Conservation (phyloP, 2,329 filamentous ascomycete genomes). For the Thelonectria discophora region DNA sequence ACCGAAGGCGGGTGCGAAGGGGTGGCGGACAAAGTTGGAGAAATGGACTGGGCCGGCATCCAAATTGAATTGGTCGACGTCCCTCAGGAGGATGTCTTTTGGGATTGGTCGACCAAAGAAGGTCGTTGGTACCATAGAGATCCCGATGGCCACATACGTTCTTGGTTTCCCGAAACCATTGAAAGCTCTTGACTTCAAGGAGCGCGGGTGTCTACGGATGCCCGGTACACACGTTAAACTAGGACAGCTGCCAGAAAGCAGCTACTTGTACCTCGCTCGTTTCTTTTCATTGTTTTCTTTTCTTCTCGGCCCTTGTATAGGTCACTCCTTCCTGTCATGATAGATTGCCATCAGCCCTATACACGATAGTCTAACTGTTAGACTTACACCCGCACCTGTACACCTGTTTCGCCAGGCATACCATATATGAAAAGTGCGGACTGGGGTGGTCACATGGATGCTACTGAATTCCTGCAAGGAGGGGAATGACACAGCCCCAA, state of each 20-base stretch:
- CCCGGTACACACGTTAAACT: not conserved
- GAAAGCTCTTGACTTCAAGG: not conserved
- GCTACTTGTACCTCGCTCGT: too few relatives aligned
- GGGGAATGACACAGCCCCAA: too few relatives aligned
- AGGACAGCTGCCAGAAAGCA: not conserved
- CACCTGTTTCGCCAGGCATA: too few relatives aligned
- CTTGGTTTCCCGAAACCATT: slow-evolving; percentile 7
- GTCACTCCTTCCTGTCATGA: too few relatives aligned
- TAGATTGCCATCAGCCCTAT: too few relatives aligned
- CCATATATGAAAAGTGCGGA: too few relatives aligned
- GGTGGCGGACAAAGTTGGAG: not conserved
- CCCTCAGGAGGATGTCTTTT: slow-evolving; percentile 8
- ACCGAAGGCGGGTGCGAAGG: not conserved
- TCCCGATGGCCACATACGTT: not conserved
- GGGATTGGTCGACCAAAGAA: slow-evolving; percentile 20
- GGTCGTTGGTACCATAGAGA: slow-evolving; percentile 13
- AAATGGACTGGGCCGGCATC: slow-evolving; percentile 5
- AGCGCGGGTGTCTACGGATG: not conserved
- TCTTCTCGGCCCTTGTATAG: too few relatives aligned
- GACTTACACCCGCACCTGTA: too few relatives aligned
- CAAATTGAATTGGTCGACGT: slow-evolving; percentile 1
- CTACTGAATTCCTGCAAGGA: too few relatives aligned
- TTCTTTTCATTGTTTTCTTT: too few relatives aligned
- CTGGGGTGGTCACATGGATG: too few relatives aligned
- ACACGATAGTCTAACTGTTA: too few relatives aligned